Base-by-base conservation (phyloP, 768 basidiomycete species). In the Daedaleopsis sinensis region DNA sequence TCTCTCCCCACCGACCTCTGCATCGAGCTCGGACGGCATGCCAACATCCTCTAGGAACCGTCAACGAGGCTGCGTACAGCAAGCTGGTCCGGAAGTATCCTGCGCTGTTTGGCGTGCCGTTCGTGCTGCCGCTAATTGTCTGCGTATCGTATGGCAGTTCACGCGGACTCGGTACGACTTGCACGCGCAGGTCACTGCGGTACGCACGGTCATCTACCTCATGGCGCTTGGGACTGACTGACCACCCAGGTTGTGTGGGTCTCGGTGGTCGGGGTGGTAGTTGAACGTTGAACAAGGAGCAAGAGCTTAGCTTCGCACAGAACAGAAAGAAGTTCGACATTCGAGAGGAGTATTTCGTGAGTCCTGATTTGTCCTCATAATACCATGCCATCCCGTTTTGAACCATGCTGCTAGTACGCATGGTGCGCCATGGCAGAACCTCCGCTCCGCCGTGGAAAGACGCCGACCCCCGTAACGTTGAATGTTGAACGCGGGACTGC, bases 141-240 rank as follows among this genome's bases (percentile, higher is more conserved):
- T 86, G 81, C 13, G 90, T 93, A 1, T 94, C 92, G 18, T 98
- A 90, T 70, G 94, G 18, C 77, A 82, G 1, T 86, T 99, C 70
- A 95, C 95, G 0, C 92, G 94, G 73, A 96, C 92, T 32, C 82
- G 93, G 27, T n/a, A n/a, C n/a, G n/a, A n/a, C n/a, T n/a, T n/a
- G n/a, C n/a, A n/a, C n/a, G n/a, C n/a, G n/a, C n/a, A 87, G 72
- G 83, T 92, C 27, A 84, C 85, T 66, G 82, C 85, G 77, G 89
- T 89, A 61, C 56, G 80, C 19, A 11, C 37, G 15, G 15, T 8
- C 15, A 15, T 15, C 7, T 38, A 8, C 37, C 37, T n/a, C n/a
- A n/a, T n/a, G 7, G 15, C 7, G 37, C 7, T 38, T 15, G 7
- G 37, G 37, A 15, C 37, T 38, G 8, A 15, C 7, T n/a, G n/a